phyloP scores from a whole-genome alignment of 2,329 filamentous ascomycete species.

The Trichoderma brevicompactum region DNA sequence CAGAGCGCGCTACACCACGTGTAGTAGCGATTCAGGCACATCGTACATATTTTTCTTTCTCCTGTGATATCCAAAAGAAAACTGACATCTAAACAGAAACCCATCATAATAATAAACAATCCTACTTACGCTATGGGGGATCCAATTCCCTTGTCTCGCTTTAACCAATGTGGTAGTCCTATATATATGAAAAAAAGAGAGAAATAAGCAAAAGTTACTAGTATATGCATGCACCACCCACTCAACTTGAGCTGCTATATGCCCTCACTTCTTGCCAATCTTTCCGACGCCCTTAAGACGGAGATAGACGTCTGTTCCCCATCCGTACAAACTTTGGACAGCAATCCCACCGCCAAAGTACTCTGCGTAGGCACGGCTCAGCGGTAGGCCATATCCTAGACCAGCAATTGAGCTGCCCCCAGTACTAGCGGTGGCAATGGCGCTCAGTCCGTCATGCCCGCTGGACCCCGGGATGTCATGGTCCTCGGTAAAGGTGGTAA shows the following conservation, averaged over 20 bases:
- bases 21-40: too few relatives aligned
- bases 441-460: constrained; percentile 64
- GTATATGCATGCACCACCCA: background rate
- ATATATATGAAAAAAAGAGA: background rate
- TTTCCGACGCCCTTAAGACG: constrained; percentile 66
- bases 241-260: background rate
- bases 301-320: constrained; percentile 77
- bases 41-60: too few relatives aligned
- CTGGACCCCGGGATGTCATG: constrained; percentile 48
- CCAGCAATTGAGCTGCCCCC: constrained; percentile 87
- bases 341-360: constrained; percentile 96
- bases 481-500: constrained; percentile 85
- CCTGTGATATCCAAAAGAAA: too few relatives aligned
- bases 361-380: constrained; percentile 93
- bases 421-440: constrained; percentile 71
- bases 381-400: constrained; percentile 86
- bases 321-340: constrained; percentile 94
- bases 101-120: background rate
- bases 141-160: background rate
- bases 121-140: constrained; percentile 1
- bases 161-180: background rate
- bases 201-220: background rate
- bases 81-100: too few relatives aligned
- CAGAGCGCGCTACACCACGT: too few relatives aligned
- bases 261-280: constrained; percentile 44